These are phyloP conservation scores for Laetiporus sulphureus DNA, from an alignment of 1,284 basidiomycete species.

Conservation along the genomic window DNA sequence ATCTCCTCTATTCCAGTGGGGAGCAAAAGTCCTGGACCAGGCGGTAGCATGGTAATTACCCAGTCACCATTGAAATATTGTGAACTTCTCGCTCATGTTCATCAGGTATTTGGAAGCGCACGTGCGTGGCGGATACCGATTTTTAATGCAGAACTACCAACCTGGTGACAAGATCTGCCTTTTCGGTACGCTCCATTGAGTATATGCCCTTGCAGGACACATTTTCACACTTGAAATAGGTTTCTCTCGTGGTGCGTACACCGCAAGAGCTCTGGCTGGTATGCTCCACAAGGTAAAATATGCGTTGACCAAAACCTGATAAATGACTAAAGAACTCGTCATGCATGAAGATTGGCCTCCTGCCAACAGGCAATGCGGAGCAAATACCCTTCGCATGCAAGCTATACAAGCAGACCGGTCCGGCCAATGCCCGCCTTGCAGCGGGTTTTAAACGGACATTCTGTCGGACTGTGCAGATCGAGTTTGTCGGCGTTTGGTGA, in stretches of 20 bases:
- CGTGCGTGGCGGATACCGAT: conserved; percentile 55
- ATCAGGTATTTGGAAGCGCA: conserved; percentile 40
- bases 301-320: background rate
- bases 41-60: conserved; percentile 37
- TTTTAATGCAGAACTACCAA: conserved; percentile 57
- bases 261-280: conserved; percentile 41
- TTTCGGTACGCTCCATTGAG: conserved; percentile 34
- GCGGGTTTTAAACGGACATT: conserved; percentile 47
- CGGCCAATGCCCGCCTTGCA: conserved; percentile 32
- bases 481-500: conserved; percentile 39
- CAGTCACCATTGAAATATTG: background rate
- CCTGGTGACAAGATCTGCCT: conserved; percentile 45
- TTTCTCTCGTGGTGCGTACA: conserved; percentile 41
- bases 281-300: conserved; percentile 28
- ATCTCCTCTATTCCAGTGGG: conserved; percentile 30
- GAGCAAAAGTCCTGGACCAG: conserved; percentile 37
- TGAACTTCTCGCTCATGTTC: background rate
- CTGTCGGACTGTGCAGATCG: conserved; percentile 40
- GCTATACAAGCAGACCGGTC: conserved; percentile 42
- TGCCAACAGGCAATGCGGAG: conserved; percentile 43
- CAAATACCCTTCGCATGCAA: conserved; percentile 54
- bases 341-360: conserved; percentile 41
- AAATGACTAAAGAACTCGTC: background rate
- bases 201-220: background rate
- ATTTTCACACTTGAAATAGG: conserved; percentile 16